phyloP scores from a whole-genome alignment of 805 yeast genomes.

The Yarrowia sp. region DNA sequence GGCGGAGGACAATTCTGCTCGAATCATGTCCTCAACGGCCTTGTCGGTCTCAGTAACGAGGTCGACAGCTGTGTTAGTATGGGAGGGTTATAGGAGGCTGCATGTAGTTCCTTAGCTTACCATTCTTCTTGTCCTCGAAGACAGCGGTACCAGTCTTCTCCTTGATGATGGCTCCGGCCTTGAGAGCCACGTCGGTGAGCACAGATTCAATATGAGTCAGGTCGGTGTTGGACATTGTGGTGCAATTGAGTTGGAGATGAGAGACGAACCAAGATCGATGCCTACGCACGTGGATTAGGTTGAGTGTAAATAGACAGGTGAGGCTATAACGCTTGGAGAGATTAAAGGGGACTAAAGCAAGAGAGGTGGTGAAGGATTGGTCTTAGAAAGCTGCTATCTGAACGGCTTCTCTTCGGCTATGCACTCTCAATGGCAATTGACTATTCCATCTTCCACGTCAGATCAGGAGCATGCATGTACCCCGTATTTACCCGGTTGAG shows the following conservation, averaged over 20 bases:
- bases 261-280: conserved; percentile 15
- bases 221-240: conserved; percentile 42
- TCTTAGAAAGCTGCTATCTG: too few species aligned
- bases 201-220: conserved; percentile 51
- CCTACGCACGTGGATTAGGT: conserved; percentile 27
- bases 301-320: neutral
- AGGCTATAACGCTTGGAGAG: too few species aligned
- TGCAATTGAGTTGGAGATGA: neutral
- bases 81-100: too few species aligned
- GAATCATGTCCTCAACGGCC: conserved; percentile 58
- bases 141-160: conserved; percentile 57
- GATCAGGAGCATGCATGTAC: too few species aligned
- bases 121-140: conserved; percentile 63
- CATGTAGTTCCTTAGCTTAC: neutral
- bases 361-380: too few species aligned
- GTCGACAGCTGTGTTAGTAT: conserved; percentile 56
- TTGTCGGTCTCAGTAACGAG: conserved; percentile 68
- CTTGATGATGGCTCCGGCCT: conserved; percentile 60
- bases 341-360: too few species aligned
- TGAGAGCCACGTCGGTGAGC: conserved; percentile 53
- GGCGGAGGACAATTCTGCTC: conserved; percentile 46
- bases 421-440: too few species aligned
- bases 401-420: too few species aligned
- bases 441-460: too few species aligned
- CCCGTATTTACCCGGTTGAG: too few species aligned